These are phyloP conservation scores for Cudoniella acicularis DNA, from an alignment of 495 filamentous ascomycete species.

Conservation along the genomic window DNA sequence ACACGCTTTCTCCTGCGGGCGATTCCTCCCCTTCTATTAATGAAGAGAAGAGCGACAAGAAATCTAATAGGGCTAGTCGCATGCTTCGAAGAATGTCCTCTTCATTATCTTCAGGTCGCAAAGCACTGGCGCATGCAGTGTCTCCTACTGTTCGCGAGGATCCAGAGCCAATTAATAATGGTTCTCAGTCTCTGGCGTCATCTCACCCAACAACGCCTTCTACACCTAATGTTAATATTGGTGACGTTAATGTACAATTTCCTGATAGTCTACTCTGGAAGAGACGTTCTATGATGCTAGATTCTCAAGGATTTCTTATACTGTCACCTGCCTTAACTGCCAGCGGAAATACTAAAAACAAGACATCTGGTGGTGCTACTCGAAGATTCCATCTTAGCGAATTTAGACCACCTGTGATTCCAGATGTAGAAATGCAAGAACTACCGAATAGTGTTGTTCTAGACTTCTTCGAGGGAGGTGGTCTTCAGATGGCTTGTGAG, in stretches of 20 bases:
- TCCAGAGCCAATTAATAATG: slow-evolving; percentile 37
- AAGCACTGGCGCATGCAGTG: slow-evolving; percentile 53
- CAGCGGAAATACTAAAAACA: slow-evolving; percentile 33
- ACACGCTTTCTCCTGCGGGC: slow-evolving; percentile 11
- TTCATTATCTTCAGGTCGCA: slow-evolving; percentile 56
- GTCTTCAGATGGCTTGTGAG: slow-evolving; percentile 82
- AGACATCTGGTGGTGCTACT: slow-evolving; percentile 52
- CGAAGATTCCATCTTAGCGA: slow-evolving; percentile 72
- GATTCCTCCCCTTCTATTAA: slow-evolving; percentile 12
- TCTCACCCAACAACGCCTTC: slow-evolving; percentile 29
- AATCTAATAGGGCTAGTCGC: slow-evolving; percentile 60
- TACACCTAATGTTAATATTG: slow-evolving; percentile 59
- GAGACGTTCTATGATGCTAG: slow-evolving; percentile 74
- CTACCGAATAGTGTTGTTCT: slow-evolving; percentile 81
- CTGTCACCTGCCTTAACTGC: slow-evolving; percentile 28
- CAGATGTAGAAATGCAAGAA: slow-evolving; percentile 86
- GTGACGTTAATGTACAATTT: slow-evolving; percentile 91
- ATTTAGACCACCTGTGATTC: slow-evolving; percentile 71
- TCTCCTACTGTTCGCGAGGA: slow-evolving; percentile 63
- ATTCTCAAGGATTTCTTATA: slow-evolving; percentile 72
- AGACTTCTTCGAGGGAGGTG: slow-evolving; percentile 79
- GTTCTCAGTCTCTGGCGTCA: slow-evolving; percentile 19
- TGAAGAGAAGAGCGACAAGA: slow-evolving; percentile 48
- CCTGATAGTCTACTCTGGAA: slow-evolving; percentile 93
- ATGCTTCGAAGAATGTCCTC: slow-evolving; percentile 79